Conservation (phyloP, 306 rosid genomes). For the Luffa acutangula region DNA sequence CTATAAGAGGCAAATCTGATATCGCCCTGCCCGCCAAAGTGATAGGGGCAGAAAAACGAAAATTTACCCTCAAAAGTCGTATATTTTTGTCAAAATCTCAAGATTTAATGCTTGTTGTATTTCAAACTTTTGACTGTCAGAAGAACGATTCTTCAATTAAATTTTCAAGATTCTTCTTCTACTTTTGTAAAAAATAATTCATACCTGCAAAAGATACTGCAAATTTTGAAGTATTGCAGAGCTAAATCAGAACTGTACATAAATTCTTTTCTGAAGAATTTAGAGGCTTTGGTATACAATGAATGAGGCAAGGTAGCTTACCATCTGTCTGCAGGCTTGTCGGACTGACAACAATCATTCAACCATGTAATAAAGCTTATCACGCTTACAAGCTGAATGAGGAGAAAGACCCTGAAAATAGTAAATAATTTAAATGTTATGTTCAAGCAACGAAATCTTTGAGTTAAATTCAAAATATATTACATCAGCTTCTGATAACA, state of each 20-base stretch:
- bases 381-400: slow-evolving; percentile 83
- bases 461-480: neutral
- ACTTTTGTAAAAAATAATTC: neutral
- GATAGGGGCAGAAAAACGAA: neutral
- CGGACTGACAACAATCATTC: slow-evolving; percentile 48
- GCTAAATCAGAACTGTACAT: neutral
- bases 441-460: neutral
- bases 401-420: slow-evolving; percentile 82
- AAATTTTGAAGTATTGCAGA: neutral
- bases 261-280: neutral
- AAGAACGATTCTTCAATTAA: neutral
- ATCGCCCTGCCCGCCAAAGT: neutral
- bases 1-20: neutral
- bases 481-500: neutral
- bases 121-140: neutral
- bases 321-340: slow-evolving; percentile 74
- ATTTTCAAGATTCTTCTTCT: neutral
- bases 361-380: slow-evolving; percentile 87
- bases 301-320: slow-evolving; percentile 18
- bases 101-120: neutral
- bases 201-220: neutral
- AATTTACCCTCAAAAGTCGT: neutral
- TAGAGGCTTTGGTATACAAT: neutral
- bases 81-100: neutral
- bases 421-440: neutral